Conservation (phyloP, 1,139 yeast genomes). For the Pichia sp. region DNA sequence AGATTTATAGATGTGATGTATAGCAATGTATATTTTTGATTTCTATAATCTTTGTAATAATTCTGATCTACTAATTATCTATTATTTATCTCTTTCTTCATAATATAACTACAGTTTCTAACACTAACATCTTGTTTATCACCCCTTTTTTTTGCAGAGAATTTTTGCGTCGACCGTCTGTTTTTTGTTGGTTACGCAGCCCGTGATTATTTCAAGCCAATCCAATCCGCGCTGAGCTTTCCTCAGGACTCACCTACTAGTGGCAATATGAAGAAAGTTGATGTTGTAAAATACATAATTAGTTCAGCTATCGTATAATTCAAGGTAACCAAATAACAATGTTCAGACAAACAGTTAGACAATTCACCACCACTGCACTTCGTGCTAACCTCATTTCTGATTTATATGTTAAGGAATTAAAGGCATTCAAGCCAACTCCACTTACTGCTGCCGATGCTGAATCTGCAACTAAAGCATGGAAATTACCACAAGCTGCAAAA, state of each 20-base stretch:
- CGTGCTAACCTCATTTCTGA: constrained; percentile 65
- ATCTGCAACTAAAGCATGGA: constrained; percentile 75
- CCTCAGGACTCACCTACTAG: neutral
- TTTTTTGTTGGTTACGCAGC: constrained; percentile 19
- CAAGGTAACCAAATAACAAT: constrained; percentile 4
- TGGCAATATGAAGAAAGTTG: neutral
- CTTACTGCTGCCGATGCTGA: constrained; percentile 68
- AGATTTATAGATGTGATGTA: constrained; percentile 54
- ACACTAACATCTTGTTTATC: no score
- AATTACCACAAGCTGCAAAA: constrained; percentile 66
- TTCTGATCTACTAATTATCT: neutral
- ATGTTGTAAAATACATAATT: no score
- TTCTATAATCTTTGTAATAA: neutral
- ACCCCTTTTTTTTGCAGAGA: no score
- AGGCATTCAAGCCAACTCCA: constrained; percentile 81
- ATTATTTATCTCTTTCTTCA: no score
- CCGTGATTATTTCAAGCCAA: constrained; percentile 7
- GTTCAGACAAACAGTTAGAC: constrained; percentile 28
- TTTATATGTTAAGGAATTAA: constrained; percentile 79
- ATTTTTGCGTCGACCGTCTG: neutral
- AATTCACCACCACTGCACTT: constrained; percentile 32
- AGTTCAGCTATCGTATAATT: neutral
- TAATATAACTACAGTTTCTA: no score
- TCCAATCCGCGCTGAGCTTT: neutral
- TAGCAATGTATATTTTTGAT: neutral